These are phyloP conservation scores for Castanea crenata DNA, from an alignment of 306 rosid genomes.

Conservation along the genomic window DNA sequence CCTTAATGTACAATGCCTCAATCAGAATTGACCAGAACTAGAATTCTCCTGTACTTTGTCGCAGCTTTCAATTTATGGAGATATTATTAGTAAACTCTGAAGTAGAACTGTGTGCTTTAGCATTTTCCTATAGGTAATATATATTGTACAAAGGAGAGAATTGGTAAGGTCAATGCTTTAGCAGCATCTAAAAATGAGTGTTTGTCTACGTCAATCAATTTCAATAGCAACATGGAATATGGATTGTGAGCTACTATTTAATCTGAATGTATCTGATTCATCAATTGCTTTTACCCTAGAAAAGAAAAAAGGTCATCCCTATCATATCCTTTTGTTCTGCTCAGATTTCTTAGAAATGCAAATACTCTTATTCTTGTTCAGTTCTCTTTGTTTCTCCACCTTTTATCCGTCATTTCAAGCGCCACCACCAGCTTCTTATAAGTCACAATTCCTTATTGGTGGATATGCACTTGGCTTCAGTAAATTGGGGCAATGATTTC, in stretches of 20 bases:
- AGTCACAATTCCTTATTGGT: slow-evolving; percentile 20
- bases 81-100: no score
- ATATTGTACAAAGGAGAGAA: no score
- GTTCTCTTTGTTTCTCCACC: not conserved
- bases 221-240: not conserved
- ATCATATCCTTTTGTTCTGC: not conserved
- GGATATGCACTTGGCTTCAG: slow-evolving; percentile 14
- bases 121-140: no score
- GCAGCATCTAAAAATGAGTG: not conserved
- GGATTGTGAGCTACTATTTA: not conserved
- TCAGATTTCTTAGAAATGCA: not conserved
- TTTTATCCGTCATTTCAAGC: slow-evolving; percentile 9
- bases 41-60: no score
- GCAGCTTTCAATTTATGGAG: no score
- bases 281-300: not conserved
- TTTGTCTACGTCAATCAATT: not conserved
- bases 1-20: no score
- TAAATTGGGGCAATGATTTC: slow-evolving; percentile 21
- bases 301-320: not conserved
- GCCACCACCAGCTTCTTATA: not conserved
- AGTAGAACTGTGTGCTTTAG: no score
- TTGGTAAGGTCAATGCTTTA: no score
- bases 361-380: not conserved
- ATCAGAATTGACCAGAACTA: no score
- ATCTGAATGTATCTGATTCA: not conserved